Evolutionary conservation across 495 filamentous ascomycete species (phyloP), one percentile per base, ranked within the genome.

Genomic region (Evansstolkia leycettana): DNA sequence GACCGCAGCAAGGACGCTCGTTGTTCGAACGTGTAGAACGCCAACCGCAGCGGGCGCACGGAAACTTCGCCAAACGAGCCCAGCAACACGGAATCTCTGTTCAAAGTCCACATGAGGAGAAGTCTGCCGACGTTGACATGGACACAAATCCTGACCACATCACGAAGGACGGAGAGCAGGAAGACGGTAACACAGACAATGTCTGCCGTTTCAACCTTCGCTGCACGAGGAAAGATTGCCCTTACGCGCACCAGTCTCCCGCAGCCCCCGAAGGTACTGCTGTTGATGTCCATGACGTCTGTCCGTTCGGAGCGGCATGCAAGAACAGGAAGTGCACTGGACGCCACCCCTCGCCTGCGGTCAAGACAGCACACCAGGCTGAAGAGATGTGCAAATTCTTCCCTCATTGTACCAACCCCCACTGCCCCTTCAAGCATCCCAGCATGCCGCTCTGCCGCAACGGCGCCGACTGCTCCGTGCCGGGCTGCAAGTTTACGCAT

Each of bases 321-420:
- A 90, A 87, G 55, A 99, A 94, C 62, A 67, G 71, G 26, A 99
- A 99, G 57, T 99, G 90, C 48, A 81, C 81, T 1, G 88, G 75
- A 16, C 78, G 82, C 8, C 90, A 99, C 53, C 90, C 90, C 4
- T 96, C 90, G 13, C 90, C 92, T 8, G 85, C 89, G 7, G 69
- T 78, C 40, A 82, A 76, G 52, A 54, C 70, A 23, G 75, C 76
- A 9, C 80, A 85, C 57, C 80, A 90, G 54, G 70, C 76, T 32
- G 82, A 93, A 51, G 72, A 78, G 51, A 78, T 94, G 48, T 99
- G 90, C 78, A 82, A 77, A 48, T 99, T 89, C 69, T 94, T 76
- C 55, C 87, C 90, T 27, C 82, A 95, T 62, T 99, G 90, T 67
- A 78, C 82, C 26, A 94, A 93, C 52, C 70, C 79, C 6, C 59